phyloP scores from a whole-genome alignment of 306 rosid genomes.

The Arachis stenosperma region DNA sequence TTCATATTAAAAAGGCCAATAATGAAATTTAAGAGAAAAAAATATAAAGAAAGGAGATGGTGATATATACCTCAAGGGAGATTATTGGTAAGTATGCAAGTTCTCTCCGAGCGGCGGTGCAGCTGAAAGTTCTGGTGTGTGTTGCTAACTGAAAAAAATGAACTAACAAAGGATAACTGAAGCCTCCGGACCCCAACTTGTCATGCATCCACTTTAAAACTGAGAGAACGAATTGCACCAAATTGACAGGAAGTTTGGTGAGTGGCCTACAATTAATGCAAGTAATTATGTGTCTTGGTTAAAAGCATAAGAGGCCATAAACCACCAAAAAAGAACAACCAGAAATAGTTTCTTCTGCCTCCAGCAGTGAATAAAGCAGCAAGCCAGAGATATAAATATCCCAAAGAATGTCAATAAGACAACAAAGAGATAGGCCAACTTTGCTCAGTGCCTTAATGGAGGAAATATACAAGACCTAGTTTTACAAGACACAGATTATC shows the following conservation, averaged over 20 bases:
- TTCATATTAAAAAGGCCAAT: conserved; percentile 24
- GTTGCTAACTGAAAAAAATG: conserved; percentile 66
- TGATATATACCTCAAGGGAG: conserved; percentile 60
- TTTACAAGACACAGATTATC: background rate
- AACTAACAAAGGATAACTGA: conserved; percentile 54
- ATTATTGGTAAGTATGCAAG: conserved; percentile 74
- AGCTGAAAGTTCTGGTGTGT: conserved; percentile 64
- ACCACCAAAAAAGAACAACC: conserved; percentile 35
- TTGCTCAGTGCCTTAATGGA: conserved; percentile 5
- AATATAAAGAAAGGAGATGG: conserved; percentile 15
- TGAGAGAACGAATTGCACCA: conserved; percentile 56
- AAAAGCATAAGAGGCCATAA: conserved; percentile 26
- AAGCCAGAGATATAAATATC: conserved; percentile 19
- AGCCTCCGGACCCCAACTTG: conserved; percentile 51
- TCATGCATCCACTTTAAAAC: conserved; percentile 60
- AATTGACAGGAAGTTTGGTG: conserved; percentile 68
- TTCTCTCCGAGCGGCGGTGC: conserved; percentile 66
- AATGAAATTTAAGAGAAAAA: conserved; percentile 4
- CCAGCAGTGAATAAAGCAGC: conserved; percentile 35
- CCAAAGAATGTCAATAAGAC: conserved; percentile 26
- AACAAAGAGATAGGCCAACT: conserved; percentile 12
- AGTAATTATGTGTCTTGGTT: conserved; percentile 36
- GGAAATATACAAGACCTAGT: conserved; percentile 20
- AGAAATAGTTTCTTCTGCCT: conserved; percentile 23
- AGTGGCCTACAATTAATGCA: conserved; percentile 64